These are phyloP conservation scores for Penicillium ucsense DNA, from an alignment of 495 filamentous ascomycete species.

Conservation along the genomic window DNA sequence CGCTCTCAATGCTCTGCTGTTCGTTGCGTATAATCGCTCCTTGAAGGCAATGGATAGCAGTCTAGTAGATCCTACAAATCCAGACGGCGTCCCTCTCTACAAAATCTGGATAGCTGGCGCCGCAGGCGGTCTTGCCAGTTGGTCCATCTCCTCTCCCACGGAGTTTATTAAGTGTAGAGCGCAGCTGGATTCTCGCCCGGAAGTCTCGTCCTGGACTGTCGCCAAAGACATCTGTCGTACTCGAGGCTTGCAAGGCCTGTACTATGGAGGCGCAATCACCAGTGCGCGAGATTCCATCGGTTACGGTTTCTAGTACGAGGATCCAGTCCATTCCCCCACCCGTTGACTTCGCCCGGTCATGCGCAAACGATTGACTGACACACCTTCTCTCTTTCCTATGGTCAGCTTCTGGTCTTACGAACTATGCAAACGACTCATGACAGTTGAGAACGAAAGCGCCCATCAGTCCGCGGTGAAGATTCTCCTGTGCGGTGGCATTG, in stretches of 20 bases:
- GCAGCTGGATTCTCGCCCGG: constrained; percentile 43
- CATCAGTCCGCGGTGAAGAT: constrained; percentile 49
- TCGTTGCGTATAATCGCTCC: constrained; percentile 74
- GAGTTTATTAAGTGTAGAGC: constrained; percentile 82
- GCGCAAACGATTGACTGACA: constrained; percentile 8
- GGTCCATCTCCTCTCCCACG: constrained; percentile 70
- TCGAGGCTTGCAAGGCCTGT: constrained; percentile 63
- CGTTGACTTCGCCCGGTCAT: neutral
- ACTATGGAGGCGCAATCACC: constrained; percentile 69
- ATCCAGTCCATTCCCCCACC: constrained; percentile 1
- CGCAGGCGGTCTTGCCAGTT: constrained; percentile 68
- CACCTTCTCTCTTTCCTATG: neutral
- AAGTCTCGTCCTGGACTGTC: constrained; percentile 49
- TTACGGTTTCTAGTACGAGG: constrained; percentile 76
- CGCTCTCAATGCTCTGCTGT: constrained; percentile 79
- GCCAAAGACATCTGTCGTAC: constrained; percentile 47
- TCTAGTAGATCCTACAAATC: constrained; percentile 32
- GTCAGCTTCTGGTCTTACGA: constrained; percentile 78
- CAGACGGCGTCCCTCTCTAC: constrained; percentile 20
- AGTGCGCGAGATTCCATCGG: constrained; percentile 74
- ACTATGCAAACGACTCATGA: constrained; percentile 48
- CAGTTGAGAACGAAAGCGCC: constrained; percentile 26
- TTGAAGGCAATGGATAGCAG: constrained; percentile 44
- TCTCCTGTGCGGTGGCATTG: constrained; percentile 72
- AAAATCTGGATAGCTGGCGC: constrained; percentile 70